Conservation (phyloP, 2,329 filamentous ascomycete species). For the Trichoderma breve region DNA sequence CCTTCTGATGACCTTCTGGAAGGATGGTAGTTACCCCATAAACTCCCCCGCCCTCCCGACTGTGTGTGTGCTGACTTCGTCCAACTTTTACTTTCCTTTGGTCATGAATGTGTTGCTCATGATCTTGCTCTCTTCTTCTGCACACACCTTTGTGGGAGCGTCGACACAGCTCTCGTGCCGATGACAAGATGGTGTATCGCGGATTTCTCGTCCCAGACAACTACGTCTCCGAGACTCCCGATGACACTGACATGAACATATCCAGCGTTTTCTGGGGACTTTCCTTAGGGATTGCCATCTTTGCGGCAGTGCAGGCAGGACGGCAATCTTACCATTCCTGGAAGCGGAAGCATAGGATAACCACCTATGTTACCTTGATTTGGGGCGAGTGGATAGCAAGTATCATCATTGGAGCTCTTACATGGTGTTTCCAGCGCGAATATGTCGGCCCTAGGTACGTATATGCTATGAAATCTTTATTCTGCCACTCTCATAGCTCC, state of each 20-base stretch:
- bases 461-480: not conserved
- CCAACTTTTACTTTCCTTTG: not conserved
- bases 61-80: not conserved
- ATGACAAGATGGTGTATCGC: not conserved
- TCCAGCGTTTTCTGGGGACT: not conserved
- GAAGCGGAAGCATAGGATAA: not conserved
- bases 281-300: not conserved
- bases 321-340: not conserved
- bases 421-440: not conserved
- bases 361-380: not conserved
- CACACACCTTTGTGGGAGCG: not conserved
- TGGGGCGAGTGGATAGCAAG: not conserved
- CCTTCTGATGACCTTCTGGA: not conserved
- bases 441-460: not conserved
- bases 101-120: not conserved
- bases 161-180: not conserved
- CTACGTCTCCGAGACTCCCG: not conserved
- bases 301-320: not conserved
- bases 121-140: not conserved
- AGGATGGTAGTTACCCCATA: not conserved
- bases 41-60: not conserved
- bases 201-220: not conserved
- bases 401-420: not conserved
- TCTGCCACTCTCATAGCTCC: rapidly evolving
- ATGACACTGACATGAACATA: not conserved